Evolutionary conservation across 2,329 filamentous ascomycete species (phyloP), one percentile per base, ranked within the genome.

Genomic region (Hypoxylon sp.): DNA sequence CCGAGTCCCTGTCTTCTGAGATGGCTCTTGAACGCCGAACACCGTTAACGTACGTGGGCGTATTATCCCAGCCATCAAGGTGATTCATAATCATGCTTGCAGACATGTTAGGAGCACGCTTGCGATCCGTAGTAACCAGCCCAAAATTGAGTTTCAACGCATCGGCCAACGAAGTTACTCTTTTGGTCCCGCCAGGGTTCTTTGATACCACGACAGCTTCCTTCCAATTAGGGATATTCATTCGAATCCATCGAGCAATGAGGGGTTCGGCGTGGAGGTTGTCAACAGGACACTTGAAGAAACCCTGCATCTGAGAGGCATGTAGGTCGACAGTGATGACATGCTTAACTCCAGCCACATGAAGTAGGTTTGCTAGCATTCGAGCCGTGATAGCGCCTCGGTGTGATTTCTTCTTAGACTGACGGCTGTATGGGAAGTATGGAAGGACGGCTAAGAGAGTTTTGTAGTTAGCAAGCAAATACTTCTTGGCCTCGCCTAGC

Each of bases 381-480:
- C 95, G 91, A 61, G 96, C 96, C 7, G 96, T 98, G 77, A 99
- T 98, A 65, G 96, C 94, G 56, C 96, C 96, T 72, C 96, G 89
- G 78, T 98, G 95, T 62, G 93, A 94, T 83, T 99, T 99, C 87
- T 98, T 98, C 86, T 99, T 99, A 65, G 95, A 98, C 81, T 99
- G 96, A 69, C 96, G 93, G 74, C 94, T 98, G 84, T 99, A 99
- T n/a, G 96, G 96, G 78, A 98, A 99, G 82, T 98, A 98, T 11
- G 93, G 93, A 76, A 96, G 88, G 71, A 96, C 93, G 72, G 93
- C 93, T 95, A 77, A 3, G 65, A 15, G 10, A 63, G 62, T 42
- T 56, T 31, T 19, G 52, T 13, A 54, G 63, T 72, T 61, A 70
- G 70, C 61, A 65, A 51, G 31, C 44, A 64, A 48, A 61, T 57